These are phyloP conservation scores for Echinosophora koreensis DNA, from an alignment of 306 rosid species.

Conservation along the genomic window DNA sequence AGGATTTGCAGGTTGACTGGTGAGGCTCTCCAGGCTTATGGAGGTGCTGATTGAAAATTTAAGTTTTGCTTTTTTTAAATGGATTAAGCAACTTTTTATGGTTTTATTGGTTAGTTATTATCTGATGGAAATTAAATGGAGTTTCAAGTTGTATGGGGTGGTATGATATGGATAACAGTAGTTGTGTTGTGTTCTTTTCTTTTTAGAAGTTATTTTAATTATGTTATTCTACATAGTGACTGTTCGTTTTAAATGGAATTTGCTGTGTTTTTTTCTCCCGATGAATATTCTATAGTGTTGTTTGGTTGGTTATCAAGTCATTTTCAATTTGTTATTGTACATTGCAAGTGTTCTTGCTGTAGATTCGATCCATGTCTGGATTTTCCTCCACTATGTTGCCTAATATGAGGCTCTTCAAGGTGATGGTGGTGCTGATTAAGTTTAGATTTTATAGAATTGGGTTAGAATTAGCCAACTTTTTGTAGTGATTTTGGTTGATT, in stretches of 20 bases:
- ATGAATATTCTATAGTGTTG: not conserved
- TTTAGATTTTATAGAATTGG: no score
- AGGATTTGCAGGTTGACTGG: constrained; percentile 86
- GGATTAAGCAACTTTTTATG: not conserved
- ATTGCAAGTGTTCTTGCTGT: no score
- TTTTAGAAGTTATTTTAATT: no score
- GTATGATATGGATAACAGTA: not conserved
- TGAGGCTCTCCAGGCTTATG: constrained; percentile 70
- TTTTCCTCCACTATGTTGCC: no score
- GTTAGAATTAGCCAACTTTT: no score
- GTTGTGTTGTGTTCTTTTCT: not conserved
- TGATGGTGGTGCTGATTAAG: no score
- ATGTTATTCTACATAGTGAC: not conserved
- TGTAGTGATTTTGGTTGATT: no score
- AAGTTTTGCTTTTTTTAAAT: no score
- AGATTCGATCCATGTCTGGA: no score
- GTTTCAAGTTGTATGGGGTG: not conserved
- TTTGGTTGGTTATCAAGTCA: not conserved
- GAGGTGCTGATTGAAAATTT: constrained; percentile 33
- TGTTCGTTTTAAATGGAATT: no score
- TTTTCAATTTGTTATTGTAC: not conserved
- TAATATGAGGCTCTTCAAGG: no score
- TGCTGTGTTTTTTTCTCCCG: not conserved
- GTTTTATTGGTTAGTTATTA: not conserved
- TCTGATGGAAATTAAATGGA: not conserved